Base-by-base conservation (phyloP, 108 stramenopile species). In the Schizochytrium sp. region DNA sequence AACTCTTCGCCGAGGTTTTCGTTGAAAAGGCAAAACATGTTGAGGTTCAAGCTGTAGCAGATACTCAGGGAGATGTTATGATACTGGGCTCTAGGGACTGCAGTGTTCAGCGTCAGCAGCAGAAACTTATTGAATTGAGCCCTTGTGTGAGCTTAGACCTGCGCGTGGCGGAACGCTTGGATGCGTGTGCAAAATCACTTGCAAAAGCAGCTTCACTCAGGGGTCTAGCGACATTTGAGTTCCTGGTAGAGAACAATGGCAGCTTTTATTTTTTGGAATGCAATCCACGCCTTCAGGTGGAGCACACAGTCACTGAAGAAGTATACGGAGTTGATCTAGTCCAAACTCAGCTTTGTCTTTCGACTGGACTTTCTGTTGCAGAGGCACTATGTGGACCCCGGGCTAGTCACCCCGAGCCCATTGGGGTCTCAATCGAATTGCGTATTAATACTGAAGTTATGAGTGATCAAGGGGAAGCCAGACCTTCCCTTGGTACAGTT, bases 291-390 rank as follows among this genome's bases (percentile, higher is more conserved):
- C 92, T 93, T 49, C 96, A 96, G 94, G 98, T 98, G 76, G 98
- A 98, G 88, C 98, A 98, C 94, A 98, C 98, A 3, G 97, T 98
- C 59, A 97, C 98, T 7, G 98, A 98, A 91, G 96, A 97, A 93
- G 96, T 97, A 17, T 97, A 96, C 53, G 97, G 97, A 57, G 94
- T 97, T 61, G 98, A 98, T 90, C 76, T 98, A 8, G 98, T 98
- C 41, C 96, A 97, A 92, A 91, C 96, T 4, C 97, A 97, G 91
- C 94, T 98, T 87, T 94, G 93, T 50, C 96, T 98, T 38, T 38
- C 64, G 5, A 69, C 40, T 15, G 64, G 64, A 5, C 1, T 69
- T 2, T 44, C 64, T 7, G 64, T 69, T 7, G 40, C 64, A 38
- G 44, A 69, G 64, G 64, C 64, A 8, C 64, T 69, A 1, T 69